Evolutionary conservation across 495 filamentous ascomycete species (phyloP).

Genomic region (Talaromyces borbonicus): DNA sequence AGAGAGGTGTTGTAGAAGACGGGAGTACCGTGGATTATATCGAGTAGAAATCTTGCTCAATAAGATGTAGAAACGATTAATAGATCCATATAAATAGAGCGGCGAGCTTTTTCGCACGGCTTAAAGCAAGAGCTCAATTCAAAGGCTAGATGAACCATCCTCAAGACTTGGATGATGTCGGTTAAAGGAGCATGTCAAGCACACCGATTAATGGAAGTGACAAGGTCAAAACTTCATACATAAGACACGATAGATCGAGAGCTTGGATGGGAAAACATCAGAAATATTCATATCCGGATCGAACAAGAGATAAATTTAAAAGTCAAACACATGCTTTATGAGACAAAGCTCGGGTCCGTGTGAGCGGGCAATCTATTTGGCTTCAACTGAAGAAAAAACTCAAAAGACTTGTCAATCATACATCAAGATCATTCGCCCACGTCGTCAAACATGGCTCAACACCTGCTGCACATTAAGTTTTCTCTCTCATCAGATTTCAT

Average conservation of each 20-base stretch:
- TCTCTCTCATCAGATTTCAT: not conserved
- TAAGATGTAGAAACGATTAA: not conserved
- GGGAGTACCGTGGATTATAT: not conserved
- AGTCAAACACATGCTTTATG: not conserved
- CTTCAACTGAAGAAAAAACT: too few relatives aligned
- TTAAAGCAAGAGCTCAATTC: too few relatives aligned
- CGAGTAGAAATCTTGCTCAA: not conserved
- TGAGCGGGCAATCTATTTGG: slow-evolving; percentile 1
- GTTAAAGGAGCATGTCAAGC: slow-evolving; percentile 1
- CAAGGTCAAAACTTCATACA: not conserved
- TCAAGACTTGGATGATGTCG: too few relatives aligned
- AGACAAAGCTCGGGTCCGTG: not conserved
- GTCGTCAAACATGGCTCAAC: too few relatives aligned
- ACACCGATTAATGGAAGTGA: too few relatives aligned
- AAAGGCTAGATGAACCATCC: not conserved
- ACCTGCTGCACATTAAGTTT: too few relatives aligned
- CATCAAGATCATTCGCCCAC: too few relatives aligned
- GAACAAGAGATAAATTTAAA: not conserved
- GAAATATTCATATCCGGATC: not conserved
- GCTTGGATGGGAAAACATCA: not conserved
- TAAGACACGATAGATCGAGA: not conserved
- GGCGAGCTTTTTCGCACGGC: too few relatives aligned
- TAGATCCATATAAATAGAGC: too few relatives aligned
- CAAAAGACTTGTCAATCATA: too few relatives aligned
- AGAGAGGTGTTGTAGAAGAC: slow-evolving; percentile 15